Evolutionary conservation across 495 filamentous ascomycete genomes (phyloP).

Genomic region (Lophiotrema nucula): DNA sequence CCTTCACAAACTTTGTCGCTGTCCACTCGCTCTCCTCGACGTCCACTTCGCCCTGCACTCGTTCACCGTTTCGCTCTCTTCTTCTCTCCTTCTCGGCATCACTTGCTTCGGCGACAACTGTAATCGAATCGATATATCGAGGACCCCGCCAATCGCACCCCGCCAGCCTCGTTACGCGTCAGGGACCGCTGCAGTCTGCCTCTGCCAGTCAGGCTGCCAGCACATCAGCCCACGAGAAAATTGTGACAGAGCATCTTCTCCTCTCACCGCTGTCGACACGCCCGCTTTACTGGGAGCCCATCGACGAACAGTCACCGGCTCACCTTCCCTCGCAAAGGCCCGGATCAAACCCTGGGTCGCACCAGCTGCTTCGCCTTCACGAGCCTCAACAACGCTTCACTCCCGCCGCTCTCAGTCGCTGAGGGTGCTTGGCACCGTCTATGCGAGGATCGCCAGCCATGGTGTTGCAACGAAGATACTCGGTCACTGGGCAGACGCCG

Average conservation of each 20-base stretch:
- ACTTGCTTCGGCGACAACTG: background rate
- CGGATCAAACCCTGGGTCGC: no score
- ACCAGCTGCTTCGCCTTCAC: background rate
- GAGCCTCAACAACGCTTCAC: no score
- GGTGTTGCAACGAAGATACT: slow-evolving; percentile 30
- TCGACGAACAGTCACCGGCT: background rate
- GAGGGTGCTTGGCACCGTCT: no score
- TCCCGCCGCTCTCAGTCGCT: no score
- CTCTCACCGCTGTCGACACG: background rate
- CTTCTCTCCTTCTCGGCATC: background rate
- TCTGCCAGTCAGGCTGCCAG: slow-evolving; percentile 21
- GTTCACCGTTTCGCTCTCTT: background rate
- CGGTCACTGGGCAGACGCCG: slow-evolving; percentile 28
- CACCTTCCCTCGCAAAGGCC: background rate
- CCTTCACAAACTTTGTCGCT: background rate
- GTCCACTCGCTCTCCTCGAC: background rate
- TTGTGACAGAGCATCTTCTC: background rate
- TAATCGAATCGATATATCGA: slow-evolving; percentile 4
- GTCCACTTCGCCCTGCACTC: background rate
- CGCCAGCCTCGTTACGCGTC: slow-evolving; percentile 12
- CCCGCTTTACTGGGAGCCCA: no score
- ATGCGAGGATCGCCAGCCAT: no score
- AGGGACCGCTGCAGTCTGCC: background rate
- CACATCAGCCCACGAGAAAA: slow-evolving; percentile 19
- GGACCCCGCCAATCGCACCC: slow-evolving; percentile 13